Evolutionary conservation across 2,329 filamentous ascomycete species (phyloP), one percentile per base, ranked within the genome.

Genomic region (Fusarium sp.): DNA sequence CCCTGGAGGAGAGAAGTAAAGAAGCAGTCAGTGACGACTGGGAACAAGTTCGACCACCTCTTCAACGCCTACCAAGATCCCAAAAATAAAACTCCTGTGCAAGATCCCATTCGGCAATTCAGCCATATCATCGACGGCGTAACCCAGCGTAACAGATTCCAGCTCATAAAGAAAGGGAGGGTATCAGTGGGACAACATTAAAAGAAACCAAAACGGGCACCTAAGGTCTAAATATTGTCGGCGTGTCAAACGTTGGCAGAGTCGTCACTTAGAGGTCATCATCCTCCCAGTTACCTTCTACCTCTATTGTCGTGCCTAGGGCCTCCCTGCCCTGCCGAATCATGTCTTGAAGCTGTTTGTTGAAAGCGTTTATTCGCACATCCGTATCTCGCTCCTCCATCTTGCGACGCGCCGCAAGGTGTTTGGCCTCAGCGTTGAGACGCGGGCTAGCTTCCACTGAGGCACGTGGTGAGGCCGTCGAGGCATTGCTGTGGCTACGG

Each of bases 301-400:
- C 86, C 76, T 93, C 90, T 52, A 93, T 84, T 41, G 84, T 92
- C 18, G 92, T 92, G 3, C 91, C 95, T 16, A 99, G 82, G 2
- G 96, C 96, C 79, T 96, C 92, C 73, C 92, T 92, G 1, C 95
- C 96, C 80, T 98, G 92, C 2, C 91, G 87, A 58, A 99, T 97
- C 92, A 99, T 94, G 36, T 91, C 92, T 76, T 92, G 89, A 50
- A 98, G 83, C 73, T 92, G 90, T 50, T 89, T 86, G 77, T 96
- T 97, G 80, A 98, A 90, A 28, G 91, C 89, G 51, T 90, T 90
- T 73, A 98, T 92, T 55, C 92, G 90, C 44, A 91, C 89, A 73
- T 98, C 94, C 8, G 93, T 88, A 73, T 95, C 91, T 47, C 90
- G 86, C 74, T 97, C 94, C 62, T 93, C 92, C 53, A 89, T 88